Base-by-base conservation (phyloP, 441 rosid genomes). In the Biscutella laevigata region DNA sequence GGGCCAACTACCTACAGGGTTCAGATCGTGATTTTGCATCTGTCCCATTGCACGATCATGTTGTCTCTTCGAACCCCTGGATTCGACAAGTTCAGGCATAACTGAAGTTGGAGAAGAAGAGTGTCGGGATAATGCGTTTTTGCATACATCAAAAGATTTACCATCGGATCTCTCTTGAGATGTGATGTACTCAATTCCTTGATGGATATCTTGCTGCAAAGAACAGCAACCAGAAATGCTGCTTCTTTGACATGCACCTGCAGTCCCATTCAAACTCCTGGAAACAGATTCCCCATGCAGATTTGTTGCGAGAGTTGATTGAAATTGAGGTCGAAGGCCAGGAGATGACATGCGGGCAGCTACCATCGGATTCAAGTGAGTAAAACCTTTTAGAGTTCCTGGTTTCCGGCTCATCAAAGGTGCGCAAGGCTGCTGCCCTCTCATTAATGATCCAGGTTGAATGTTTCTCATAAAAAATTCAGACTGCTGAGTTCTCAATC, bases 31-130 rank as follows among this genome's bases (percentile, higher is more conserved):
- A n/a, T 61, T 65, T 20, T 61, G 72, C 52, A 36, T 63, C 59
- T 76, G 73, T 66, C 71, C 74, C 42, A 51, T 58, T 25, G 61
- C 59, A 46, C 56, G 69, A 67, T 35, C 37, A 42, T 66, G 61
- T 38, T 53, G 76, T 74, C 88, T 75, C 75, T 75, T 77, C 61
- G 66, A 68, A 26, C 81, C 78, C 40, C 69, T 74, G 52, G 69
- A 70, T 69, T 62, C 82, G 53, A 28, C 52, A 25, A 20, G 53
- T 43, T 70, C 51, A 42, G 71, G 32, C 36, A 62, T 30, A 51
- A 33, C 30, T 46, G 78, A 56, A 47, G 62, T 59, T 53, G 74
- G 68, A 50, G 70, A 71, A 50, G 69, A 65, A 9, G 15, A 54
- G 38, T 20, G 41, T 53, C 62, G 77, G 35, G 69, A 29, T 46